A percentile compares a stretch with the other conserved stretches of the same genome.
Conservation (phyloP, 345 rosid species). For the Ceriops tagal region DNA sequence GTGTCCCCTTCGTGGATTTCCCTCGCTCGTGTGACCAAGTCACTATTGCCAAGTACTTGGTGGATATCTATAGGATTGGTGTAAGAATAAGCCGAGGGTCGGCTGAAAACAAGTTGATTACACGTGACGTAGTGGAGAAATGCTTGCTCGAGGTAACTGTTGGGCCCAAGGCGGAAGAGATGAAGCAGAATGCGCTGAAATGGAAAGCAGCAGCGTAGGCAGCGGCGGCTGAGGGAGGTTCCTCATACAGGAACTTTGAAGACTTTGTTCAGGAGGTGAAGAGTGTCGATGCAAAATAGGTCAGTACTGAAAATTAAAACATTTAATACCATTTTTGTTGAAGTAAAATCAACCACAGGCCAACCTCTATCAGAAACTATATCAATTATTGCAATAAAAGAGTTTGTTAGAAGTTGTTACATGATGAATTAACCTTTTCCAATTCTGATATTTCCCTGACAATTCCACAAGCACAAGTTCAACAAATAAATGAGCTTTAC, state of each 20-base stretch:
- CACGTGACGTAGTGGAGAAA: conserved; percentile 61
- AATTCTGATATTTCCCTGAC: not conserved
- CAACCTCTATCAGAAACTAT: too few species aligned
- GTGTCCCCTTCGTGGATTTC: conserved; percentile 51
- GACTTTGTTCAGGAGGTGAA: conserved; percentile 59
- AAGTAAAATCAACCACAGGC: conserved; percentile 11
- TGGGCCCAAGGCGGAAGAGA: conserved; percentile 50
- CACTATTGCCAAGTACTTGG: conserved; percentile 57
- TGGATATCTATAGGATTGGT: conserved; percentile 57
- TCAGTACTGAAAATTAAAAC: too few species aligned
- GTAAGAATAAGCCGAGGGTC: conserved; percentile 31
- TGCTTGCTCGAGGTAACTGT: conserved; percentile 47
- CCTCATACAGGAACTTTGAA: conserved; percentile 52
- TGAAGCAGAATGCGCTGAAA: conserved; percentile 54
- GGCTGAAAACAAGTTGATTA: conserved; percentile 46
- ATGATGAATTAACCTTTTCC: not conserved
- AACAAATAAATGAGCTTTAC: conserved; percentile 3
- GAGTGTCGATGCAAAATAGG: not conserved
- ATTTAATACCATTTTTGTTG: too few species aligned
- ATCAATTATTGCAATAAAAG: too few species aligned
- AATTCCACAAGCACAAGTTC: not conserved
- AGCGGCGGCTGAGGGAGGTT: conserved; percentile 67
- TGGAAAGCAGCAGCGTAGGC: conserved; percentile 65
- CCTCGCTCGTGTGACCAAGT: conserved; percentile 80
- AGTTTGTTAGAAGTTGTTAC: too few species aligned